Evolutionary conservation across 257 asterid species (phyloP).

Genomic region (Solanum clarkiae): DNA sequence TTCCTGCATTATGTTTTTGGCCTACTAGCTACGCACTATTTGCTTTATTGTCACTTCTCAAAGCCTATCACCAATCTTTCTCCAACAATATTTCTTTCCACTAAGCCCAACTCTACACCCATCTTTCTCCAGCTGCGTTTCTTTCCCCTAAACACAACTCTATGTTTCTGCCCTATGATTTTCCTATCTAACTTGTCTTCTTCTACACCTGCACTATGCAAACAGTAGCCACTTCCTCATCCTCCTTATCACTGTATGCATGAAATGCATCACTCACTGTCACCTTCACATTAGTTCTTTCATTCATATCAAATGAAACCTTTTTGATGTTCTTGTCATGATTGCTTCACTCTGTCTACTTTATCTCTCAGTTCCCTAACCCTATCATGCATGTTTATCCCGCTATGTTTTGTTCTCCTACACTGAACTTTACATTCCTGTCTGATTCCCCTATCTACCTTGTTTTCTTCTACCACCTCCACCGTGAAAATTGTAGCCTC

Average conservation of each 20-base stretch:
- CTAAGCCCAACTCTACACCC: conserved; percentile 6
- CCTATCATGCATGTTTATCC: not conserved
- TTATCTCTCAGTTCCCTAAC: not conserved
- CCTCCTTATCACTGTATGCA: not conserved
- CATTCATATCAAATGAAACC: not conserved
- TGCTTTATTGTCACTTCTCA: not conserved
- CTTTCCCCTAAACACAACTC: conserved; percentile 7
- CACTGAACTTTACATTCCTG: conserved; percentile 6
- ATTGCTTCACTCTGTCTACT: conserved; percentile 1
- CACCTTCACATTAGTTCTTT: not conserved
- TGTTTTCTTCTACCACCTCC: not conserved
- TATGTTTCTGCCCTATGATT: not conserved
- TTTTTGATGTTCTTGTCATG: not conserved
- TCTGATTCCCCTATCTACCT: not conserved
- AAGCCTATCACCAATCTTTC: not conserved
- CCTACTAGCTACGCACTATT: not conserved
- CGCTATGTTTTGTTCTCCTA: not conserved
- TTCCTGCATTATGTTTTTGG: not conserved
- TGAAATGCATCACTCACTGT: not conserved
- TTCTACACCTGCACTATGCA: not conserved
- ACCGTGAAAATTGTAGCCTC: not conserved
- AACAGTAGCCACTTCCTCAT: not conserved
- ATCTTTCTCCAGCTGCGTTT: not conserved
- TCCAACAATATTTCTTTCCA: not conserved
- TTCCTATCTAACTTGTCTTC: not conserved